Evolutionary conservation across 768 basidiomycete genomes (phyloP), one percentile per base, ranked within the genome.

Genomic region (Podaxis sp.): DNA sequence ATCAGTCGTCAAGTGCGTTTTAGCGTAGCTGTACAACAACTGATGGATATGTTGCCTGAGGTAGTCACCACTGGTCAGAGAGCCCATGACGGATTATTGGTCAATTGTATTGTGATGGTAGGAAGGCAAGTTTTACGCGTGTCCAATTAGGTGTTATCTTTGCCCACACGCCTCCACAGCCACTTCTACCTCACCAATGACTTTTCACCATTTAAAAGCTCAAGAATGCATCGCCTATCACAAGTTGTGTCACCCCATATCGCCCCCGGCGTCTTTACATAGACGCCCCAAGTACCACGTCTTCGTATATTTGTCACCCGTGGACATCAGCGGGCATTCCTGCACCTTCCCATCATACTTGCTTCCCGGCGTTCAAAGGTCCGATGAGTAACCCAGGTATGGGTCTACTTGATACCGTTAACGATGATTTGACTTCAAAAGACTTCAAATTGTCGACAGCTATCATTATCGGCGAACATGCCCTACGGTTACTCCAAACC

Each of bases 1-100:
- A 40, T 63, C 50, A 10, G 28, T 48, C 32, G 59, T 59, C 21
- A 61, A 51, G 21, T 63, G 44, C 3, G 48, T 48, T 57, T 61
- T 56, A 11, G 57, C 59, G 18, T 63, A 63, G 42, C 23, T 51
- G 59, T 27, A 50, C 40, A 61, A 28, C 6, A 61, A 55, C 2
- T 16, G 50, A 16, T 61, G 59, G 47, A 63, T 36, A 46, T 44
- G 62, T 16, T 59, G 44, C 32, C 46, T 13, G 13, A 61, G 13
- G 35, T 21, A 16, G 23, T 38, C 47, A 5, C 38, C 36, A 4
- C 3, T 54, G 11, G 32, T 36, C 46, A 27, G 5, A 18, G 42
- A 16, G 42, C 7, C 37, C 35, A 25, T 50, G 28, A n/a, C 16
- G 2, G 4, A 13, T 48, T 48, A 13, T 11, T 11, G 6, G 23